A percentile compares a stretch with the other conserved stretches of the same genome.
These are phyloP conservation scores for Pelargonium citronellum DNA, from an alignment of 441 rosid species.

Conservation along the genomic window DNA sequence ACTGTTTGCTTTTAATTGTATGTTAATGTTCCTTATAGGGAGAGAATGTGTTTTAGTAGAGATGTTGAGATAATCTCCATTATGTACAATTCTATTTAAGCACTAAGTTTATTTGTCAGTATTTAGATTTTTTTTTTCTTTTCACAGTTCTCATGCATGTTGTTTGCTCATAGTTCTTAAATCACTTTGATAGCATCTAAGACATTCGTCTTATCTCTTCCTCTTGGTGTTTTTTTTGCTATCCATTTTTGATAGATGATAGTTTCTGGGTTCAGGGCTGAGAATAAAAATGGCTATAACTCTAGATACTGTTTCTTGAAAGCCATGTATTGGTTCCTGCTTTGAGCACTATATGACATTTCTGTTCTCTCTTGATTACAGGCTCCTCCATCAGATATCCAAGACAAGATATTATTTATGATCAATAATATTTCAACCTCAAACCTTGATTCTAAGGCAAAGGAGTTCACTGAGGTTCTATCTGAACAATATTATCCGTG, in stretches of 20 bases:
- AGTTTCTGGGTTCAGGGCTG: conserved; percentile 2
- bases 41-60: conserved; percentile 1
- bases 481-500: conserved; percentile 84
- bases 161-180: background rate
- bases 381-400: conserved; percentile 82
- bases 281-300: background rate
- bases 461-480: conserved; percentile 77
- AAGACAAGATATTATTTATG: conserved; percentile 88
- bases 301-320: background rate
- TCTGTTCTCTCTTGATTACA: conserved; percentile 30
- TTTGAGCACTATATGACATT: background rate
- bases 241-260: background rate
- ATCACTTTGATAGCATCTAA: background rate
- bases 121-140: too few relatives aligned
- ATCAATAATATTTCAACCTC: conserved; percentile 82
- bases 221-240: background rate
- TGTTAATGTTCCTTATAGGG: background rate
- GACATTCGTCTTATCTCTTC: background rate
- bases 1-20: conserved; percentile 1
- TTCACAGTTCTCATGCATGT: background rate
- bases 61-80: background rate
- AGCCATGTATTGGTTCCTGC: background rate
- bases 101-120: background rate
- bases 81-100: background rate
- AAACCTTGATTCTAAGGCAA: conserved; percentile 79